Evolutionary conservation across 495 filamentous ascomycete species (phyloP), one percentile per base, ranked within the genome.

Genomic region (Penicillium turbatum): DNA sequence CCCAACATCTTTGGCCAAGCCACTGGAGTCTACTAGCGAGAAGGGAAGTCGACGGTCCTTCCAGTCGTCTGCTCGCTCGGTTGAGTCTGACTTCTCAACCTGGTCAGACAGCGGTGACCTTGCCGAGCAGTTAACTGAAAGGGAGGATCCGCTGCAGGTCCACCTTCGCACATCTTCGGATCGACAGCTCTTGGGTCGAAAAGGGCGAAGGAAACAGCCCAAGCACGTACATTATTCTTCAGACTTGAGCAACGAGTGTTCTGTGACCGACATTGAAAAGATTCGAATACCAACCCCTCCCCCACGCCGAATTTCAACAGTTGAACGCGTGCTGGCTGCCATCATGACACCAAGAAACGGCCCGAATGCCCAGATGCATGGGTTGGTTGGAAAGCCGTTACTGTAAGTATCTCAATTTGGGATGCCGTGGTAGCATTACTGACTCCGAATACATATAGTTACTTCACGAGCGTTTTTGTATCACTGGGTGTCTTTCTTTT

Each of bases 401-500:
- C 79, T 98, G 89, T 96, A 80, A 62, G 86, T 76, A 19, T 41
- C 46, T 39, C 44, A 17, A 35, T 32, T 53, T 55, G 76, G 81
- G 52, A 84, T 62, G 5, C 50, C 17, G 12, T 17, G 17, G 13
- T 26, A 36, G 6, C n/a, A 19, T 10, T 11, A n/a, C 49, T 51
- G 37, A 51, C 38, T 21, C 12, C 16, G 10, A 13, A 19, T 38
- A 5, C 24, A 36, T 55, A 26, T 62, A 96, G 91, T 46, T 98
- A 97, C 67, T 97, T 98, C 67, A 96, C 95, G 30, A 96, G 88
- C 68, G 88, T 98, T 13, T 97, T 98, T 73, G 93, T 98, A 58
- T 97, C 95, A 44, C 79, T 98, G 65, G 93, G 93, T 21, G 93
- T 98, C 24, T 98, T 98, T 61, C 77, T 98, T 24, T 98, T 98